Evolutionary conservation across 768 basidiomycete genomes (phyloP), one percentile per base, ranked within the genome.

Genomic region (Fomitopsis pulvina): DNA sequence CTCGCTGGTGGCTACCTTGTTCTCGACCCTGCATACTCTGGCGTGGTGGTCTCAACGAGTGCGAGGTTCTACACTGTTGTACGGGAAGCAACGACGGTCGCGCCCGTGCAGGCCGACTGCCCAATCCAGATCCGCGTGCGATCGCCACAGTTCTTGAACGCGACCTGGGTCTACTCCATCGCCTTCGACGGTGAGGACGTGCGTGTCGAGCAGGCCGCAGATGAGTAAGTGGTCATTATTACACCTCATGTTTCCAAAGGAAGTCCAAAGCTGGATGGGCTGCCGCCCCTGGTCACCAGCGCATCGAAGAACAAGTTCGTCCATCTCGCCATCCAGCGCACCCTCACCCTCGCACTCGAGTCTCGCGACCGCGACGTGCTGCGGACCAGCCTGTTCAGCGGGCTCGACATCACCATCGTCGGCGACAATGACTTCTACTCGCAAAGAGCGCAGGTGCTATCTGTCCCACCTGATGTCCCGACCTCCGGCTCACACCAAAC

Each of bases 401-500:
- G 82, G 26, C 71, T 95, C 50, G 78, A 89, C 56, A 82, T 97
- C 54, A 79, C 78, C 32, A 87, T 97, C 57, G 80, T 85, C 24
- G 95, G 92, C 9, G 92, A 92, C 66, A 98, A 99, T 60, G 96
- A 98, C 65, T 99, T 98, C 60, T 98, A 99, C 69, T 96, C 94
- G 3, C 96, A 98, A 61, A 74, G 86, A 49, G 81, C 83, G 46
- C 83, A 89, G 75, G 94, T 90, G 49, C 63, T 74, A 50, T 60
- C 16, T 45, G 26, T 42, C 20, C 24, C 32, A 45, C 27, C 9
- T 24, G 29, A 28, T 10, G 40, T 40, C 39, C 40, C 48, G 47
- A 52, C n/a, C n/a, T 44, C 10, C 43, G n/a, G n/a, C n/a, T n/a
- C n/a, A n/a, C n/a, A n/a, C 29, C 22, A 44, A 28, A 22, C 9